Evolutionary conservation across 768 basidiomycete species (phyloP).

Genomic region (Leucocoprinus leucothites): DNA sequence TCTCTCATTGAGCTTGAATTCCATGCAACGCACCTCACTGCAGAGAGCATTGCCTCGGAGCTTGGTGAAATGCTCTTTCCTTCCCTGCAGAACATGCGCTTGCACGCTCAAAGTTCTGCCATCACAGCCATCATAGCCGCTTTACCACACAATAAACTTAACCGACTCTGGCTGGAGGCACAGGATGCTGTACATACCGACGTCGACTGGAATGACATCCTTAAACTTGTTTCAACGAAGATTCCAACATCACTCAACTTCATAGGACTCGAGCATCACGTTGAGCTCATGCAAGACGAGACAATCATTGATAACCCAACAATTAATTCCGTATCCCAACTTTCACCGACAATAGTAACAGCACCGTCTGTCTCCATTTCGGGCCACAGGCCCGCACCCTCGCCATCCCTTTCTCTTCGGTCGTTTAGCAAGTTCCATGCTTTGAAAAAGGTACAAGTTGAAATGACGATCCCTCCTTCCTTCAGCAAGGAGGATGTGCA

Average conservation of each 20-base stretch:
- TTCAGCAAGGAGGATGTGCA: neutral
- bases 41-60: slow-evolving; percentile 17
- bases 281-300: slow-evolving; percentile 31
- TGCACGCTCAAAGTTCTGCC: slow-evolving; percentile 34
- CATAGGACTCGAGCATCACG: slow-evolving; percentile 42
- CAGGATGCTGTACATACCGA: slow-evolving; percentile 22
- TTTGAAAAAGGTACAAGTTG: neutral
- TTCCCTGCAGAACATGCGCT: slow-evolving; percentile 33
- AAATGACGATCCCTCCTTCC: neutral
- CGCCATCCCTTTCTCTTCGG: slow-evolving; percentile 3
- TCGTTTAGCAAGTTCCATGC: neutral
- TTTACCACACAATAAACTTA: slow-evolving; percentile 29
- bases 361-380: too few species aligned
- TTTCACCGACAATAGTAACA: slow-evolving; percentile 2
- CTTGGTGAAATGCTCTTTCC: slow-evolving; percentile 26
- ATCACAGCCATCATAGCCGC: slow-evolving; percentile 31
- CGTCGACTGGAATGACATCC: slow-evolving; percentile 32
- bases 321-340: slow-evolving; percentile 12
- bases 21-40: slow-evolving; percentile 37
- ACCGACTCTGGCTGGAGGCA: slow-evolving; percentile 36
- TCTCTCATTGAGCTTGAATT: slow-evolving; percentile 38
- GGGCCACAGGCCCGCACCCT: too few species aligned
- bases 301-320: slow-evolving; percentile 8
- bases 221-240: slow-evolving; percentile 26
- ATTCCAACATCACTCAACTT: slow-evolving; percentile 28